phyloP scores from a whole-genome alignment of 371 early-diverging fungal genomes.

The Agmasoma carcini region DNA sequence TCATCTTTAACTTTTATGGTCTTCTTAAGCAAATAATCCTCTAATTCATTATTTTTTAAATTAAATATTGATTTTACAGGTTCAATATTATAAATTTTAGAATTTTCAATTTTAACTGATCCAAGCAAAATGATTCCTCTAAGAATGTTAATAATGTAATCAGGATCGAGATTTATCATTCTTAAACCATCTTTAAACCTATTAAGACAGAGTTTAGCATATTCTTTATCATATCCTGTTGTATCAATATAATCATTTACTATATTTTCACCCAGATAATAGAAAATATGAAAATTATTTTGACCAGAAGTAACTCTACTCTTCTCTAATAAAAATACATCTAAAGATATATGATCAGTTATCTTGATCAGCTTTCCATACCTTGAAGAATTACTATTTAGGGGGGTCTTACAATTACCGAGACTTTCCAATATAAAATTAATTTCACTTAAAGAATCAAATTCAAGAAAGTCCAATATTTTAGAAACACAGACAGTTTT shows the following conservation, averaged over 20 bases:
- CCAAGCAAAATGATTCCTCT: slow-evolving; percentile 39
- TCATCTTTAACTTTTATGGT: slow-evolving; percentile 58
- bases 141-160: slow-evolving; percentile 58
- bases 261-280: slow-evolving; percentile 45
- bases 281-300: slow-evolving; percentile 71
- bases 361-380: slow-evolving; percentile 67
- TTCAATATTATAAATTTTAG: slow-evolving; percentile 6
- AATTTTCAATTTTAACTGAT: slow-evolving; percentile 16
- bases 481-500: slow-evolving; percentile 52
- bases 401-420: slow-evolving; percentile 60
- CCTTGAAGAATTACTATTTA: slow-evolving; percentile 62
- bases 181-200: slow-evolving; percentile 49
- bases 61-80: slow-evolving; percentile 1
- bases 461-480: slow-evolving; percentile 46
- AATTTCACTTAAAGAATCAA: slow-evolving; percentile 10
- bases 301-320: slow-evolving; percentile 61
- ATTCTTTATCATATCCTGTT: background rate
- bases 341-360: slow-evolving; percentile 63
- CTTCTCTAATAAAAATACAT: slow-evolving; percentile 70
- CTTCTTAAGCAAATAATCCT: slow-evolving; percentile 32
- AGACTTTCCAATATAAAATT: slow-evolving; percentile 59
- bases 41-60: slow-evolving; percentile 24
- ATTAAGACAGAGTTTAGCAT: too few relatives aligned
- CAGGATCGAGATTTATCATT: slow-evolving; percentile 63
- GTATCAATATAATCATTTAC: slow-evolving; percentile 31